These are phyloP conservation scores for Actinomortierella ambigua DNA, from an alignment of 371 early-diverging fungal species.

Conservation along the genomic window DNA sequence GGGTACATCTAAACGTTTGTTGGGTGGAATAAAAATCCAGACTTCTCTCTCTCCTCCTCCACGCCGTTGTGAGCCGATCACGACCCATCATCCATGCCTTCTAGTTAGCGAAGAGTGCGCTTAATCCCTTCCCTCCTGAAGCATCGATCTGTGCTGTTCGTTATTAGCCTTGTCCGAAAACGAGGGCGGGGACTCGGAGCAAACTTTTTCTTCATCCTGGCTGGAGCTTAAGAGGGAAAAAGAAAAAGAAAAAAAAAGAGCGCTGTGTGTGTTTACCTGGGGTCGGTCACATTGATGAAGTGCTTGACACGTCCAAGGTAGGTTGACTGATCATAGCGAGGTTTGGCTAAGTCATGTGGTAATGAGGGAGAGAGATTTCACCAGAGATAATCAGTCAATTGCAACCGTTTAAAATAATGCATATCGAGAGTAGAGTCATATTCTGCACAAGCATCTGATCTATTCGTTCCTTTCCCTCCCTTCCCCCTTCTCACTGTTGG, in stretches of 20 bases:
- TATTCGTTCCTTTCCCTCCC: not conserved
- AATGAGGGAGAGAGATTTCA: not conserved
- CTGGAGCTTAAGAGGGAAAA: not conserved
- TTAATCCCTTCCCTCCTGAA: too few species aligned
- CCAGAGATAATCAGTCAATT: not conserved
- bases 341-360: conserved; percentile 49
- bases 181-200: too few species aligned
- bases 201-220: not conserved
- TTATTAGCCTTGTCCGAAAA: too few species aligned
- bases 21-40: too few species aligned
- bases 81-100: too few species aligned
- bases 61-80: too few species aligned
- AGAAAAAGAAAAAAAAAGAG: not conserved
- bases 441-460: not conserved
- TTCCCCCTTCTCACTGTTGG: too few species aligned
- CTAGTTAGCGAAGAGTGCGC: too few species aligned
- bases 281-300: conserved; percentile 78
- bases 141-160: too few species aligned
- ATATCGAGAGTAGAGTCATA: too few species aligned
- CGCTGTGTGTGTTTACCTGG: conserved; percentile 46
- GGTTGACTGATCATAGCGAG: conserved; percentile 71
- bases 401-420: not conserved
- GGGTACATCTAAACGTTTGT: too few species aligned
- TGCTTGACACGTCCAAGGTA: conserved; percentile 78
- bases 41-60: too few species aligned